Evolutionary conservation across 2,329 filamentous ascomycete species (phyloP).

Genomic region (Diaporthe sp.): DNA sequence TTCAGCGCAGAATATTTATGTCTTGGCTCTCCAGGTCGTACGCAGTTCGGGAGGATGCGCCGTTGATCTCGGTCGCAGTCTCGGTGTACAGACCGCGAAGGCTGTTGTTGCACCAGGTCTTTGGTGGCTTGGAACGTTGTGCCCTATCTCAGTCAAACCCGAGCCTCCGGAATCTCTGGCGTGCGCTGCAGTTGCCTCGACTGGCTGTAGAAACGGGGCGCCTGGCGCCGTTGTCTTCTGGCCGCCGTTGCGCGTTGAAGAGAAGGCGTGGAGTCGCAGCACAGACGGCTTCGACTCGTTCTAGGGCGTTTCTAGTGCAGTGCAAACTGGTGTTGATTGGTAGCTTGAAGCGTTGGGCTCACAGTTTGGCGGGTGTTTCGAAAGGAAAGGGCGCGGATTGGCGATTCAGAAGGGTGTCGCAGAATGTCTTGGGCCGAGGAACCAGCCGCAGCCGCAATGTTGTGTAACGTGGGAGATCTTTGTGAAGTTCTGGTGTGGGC

Average conservation of each 20-base stretch:
- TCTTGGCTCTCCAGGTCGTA: slow-evolving; percentile 21
- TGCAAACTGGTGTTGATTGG: background rate
- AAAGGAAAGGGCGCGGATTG: slow-evolving; percentile 10
- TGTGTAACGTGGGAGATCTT: background rate
- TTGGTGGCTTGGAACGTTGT: background rate
- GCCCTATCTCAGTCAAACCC: slow-evolving; percentile 18
- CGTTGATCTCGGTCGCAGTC: slow-evolving; percentile 13
- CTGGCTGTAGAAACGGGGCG: background rate
- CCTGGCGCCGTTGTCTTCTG: background rate
- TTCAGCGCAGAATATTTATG: slow-evolving; percentile 10
- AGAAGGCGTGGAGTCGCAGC: background rate
- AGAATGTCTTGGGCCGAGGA: slow-evolving; percentile 19
- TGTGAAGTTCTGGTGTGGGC: background rate
- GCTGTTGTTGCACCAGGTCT: slow-evolving; percentile 1
- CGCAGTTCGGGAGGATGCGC: background rate
- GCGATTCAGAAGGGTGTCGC: slow-evolving; percentile 14
- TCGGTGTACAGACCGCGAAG: slow-evolving; percentile 3
- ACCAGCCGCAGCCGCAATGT: slow-evolving; percentile 13
- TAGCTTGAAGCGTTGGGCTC: slow-evolving; percentile 7
- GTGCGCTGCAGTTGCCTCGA: background rate
- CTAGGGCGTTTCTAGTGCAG: slow-evolving; percentile 29
- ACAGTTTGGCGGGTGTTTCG: slow-evolving; percentile 10
- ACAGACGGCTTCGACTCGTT: slow-evolving; percentile 14
- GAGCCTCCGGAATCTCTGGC: slow-evolving; percentile 1
- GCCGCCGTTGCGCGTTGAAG: background rate